Conservation (phyloP, 2,329 filamentous ascomycete species). For the Parascedosporium putredinis region DNA sequence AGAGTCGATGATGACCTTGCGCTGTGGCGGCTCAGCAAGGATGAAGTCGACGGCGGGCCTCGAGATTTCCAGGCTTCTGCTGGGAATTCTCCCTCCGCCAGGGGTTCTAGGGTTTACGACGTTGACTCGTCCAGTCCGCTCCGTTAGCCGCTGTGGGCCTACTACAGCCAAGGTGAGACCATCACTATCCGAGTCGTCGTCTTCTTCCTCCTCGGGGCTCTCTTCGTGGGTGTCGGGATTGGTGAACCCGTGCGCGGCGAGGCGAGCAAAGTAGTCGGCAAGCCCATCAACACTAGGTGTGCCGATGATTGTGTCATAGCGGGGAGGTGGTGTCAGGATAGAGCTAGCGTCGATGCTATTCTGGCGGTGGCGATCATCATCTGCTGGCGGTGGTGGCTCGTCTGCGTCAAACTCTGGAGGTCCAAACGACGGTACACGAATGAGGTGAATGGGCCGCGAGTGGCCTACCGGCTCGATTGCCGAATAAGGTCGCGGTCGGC, state of each 20-base stretch:
- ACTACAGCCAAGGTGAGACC: constrained; percentile 22
- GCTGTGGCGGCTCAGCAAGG: constrained; percentile 14
- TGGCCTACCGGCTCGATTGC: constrained; percentile 24
- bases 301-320: constrained; percentile 71
- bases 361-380: constrained; percentile 18
- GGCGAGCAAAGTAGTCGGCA: constrained; percentile 76
- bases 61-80: constrained; percentile 45
- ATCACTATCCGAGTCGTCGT: constrained; percentile 26
- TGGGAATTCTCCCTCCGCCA: constrained; percentile 40
- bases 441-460: constrained; percentile 66
- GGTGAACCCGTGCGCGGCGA: constrained; percentile 58
- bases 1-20: background rate
- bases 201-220: constrained; percentile 13
- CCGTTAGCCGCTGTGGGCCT: constrained; percentile 33
- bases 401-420: constrained; percentile 82
- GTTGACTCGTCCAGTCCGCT: constrained; percentile 45
- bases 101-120: constrained; percentile 47
- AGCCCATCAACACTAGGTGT: constrained; percentile 56
- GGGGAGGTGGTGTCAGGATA: constrained; percentile 69
- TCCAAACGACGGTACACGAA: constrained; percentile 76
- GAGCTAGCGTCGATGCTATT: constrained; percentile 13
- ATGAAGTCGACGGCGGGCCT: constrained; percentile 28
- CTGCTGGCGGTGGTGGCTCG: constrained; percentile 41
- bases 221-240: background rate
- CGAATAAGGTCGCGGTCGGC: background rate